Percentiles rank a stretch among this genome's conserved stretches.
Evolutionary conservation across 345 rosid species (phyloP).

Genomic region (Xanthoceras sorbifolium): DNA sequence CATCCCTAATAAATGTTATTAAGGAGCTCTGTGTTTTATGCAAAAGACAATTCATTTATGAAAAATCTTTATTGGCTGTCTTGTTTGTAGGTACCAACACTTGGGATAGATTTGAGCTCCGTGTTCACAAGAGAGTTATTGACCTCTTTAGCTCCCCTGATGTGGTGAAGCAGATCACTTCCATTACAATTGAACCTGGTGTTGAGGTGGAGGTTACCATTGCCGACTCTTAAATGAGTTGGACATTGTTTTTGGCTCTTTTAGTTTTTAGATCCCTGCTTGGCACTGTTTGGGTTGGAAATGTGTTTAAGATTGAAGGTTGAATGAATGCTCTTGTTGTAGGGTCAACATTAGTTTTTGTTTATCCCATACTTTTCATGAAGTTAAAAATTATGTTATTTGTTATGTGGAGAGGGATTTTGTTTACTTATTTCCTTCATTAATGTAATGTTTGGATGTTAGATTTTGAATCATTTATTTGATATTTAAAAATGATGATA

Average conservation of each 20-base stretch:
- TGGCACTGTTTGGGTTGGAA: constrained; percentile 2
- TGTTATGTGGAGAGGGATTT: constrained; percentile 21
- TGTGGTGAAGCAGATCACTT: constrained; percentile 78
- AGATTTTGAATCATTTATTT: not conserved
- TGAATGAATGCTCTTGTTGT: constrained; percentile 10
- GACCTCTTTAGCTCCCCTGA: constrained; percentile 76
- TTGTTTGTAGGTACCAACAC: constrained; percentile 63
- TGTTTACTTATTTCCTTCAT: constrained; percentile 13
- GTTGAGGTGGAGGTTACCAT: constrained; percentile 79
- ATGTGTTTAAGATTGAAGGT: constrained; percentile 11
- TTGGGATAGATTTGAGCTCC: constrained; percentile 71
- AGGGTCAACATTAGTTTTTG: constrained; percentile 17
- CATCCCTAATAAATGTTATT: not conserved
- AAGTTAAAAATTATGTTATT: constrained; percentile 1
- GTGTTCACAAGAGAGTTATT: constrained; percentile 76
- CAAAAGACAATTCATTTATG: not conserved
- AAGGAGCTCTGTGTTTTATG: not conserved
- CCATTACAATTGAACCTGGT: constrained; percentile 76
- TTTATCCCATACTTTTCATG: constrained; percentile 19
- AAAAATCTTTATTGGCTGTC: not conserved
- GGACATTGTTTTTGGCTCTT: constrained; percentile 12
- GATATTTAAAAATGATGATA: not conserved
- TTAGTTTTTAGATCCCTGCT: constrained; percentile 5
- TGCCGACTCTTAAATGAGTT: constrained; percentile 44
- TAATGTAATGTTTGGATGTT: not conserved